These are phyloP conservation scores for Phaeosphaeriaceae sp. DNA, from an alignment of 2,329 filamentous ascomycete genomes.

Conservation along the genomic window DNA sequence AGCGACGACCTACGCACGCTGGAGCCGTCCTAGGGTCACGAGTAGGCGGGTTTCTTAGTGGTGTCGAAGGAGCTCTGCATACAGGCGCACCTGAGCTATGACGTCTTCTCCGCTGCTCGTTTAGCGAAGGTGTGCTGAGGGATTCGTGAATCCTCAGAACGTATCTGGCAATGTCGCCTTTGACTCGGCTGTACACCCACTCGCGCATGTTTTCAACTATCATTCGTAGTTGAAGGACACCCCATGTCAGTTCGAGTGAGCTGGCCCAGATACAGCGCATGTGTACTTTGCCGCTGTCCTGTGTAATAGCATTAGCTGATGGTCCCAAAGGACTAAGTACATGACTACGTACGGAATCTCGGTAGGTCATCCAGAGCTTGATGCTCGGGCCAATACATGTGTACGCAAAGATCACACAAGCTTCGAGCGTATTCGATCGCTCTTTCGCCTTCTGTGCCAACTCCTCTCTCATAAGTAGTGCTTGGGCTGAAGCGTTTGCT, in stretches of 20 bases:
- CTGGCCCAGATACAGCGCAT: slow-evolving; percentile 25
- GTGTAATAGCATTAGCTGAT: no score
- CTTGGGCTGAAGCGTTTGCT: slow-evolving; percentile 21
- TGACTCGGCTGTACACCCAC: slow-evolving; percentile 12
- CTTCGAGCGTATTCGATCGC: not conserved
- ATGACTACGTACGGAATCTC: slow-evolving; percentile 5
- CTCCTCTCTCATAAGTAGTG: slow-evolving; percentile 13
- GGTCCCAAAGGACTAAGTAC: no score
- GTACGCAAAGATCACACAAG: slow-evolving; percentile 17
- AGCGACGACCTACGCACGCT: no score
- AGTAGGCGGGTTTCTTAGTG: no score
- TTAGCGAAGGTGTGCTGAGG: no score
- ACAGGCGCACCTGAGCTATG: no score
- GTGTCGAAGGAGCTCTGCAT: no score
- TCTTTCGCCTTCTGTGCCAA: slow-evolving; percentile 4
- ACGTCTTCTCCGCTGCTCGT: no score
- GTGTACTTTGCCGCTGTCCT: not conserved
- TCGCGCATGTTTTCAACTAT: slow-evolving; percentile 16
- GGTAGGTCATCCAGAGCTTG: slow-evolving; percentile 20
- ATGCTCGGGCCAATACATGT: slow-evolving; percentile 22
- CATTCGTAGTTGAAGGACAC: slow-evolving; percentile 14
- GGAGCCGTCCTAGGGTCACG: no score
- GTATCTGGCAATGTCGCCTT: not conserved
- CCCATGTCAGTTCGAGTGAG: slow-evolving; percentile 21
- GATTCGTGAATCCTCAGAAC: not conserved